phyloP scores from a whole-genome alignment of 1,284 basidiomycete genomes.

The Apiotrichum laibachii region DNA sequence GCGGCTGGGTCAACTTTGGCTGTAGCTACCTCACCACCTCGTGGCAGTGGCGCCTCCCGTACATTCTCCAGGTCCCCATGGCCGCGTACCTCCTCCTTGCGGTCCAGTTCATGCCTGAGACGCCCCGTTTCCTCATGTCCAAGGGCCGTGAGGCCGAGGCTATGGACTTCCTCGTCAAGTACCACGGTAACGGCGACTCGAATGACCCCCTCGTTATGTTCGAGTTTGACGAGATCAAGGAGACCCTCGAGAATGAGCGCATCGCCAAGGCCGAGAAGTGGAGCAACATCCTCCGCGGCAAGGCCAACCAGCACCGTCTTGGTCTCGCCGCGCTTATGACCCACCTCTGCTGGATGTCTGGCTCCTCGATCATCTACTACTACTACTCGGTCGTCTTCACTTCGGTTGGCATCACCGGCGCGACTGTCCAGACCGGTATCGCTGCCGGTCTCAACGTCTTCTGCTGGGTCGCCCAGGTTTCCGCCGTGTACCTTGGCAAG shows the following conservation, averaged over 20 bases:
- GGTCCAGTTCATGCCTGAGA: slow-evolving; percentile 52
- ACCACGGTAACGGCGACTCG: slow-evolving; percentile 69
- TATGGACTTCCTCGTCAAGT: slow-evolving; percentile 69
- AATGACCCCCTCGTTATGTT: slow-evolving; percentile 66
- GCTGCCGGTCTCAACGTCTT: slow-evolving; percentile 49
- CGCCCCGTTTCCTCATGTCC: slow-evolving; percentile 46
- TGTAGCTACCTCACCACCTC: slow-evolving; percentile 22
- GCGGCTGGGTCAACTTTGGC: slow-evolving; percentile 31
- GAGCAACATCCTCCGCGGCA: slow-evolving; percentile 38
- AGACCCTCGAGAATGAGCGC: slow-evolving; percentile 68
- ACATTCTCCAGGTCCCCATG: slow-evolving; percentile 48
- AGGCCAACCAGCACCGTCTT: slow-evolving; percentile 43
- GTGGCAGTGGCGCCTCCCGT: slow-evolving; percentile 49
- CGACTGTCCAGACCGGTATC: slow-evolving; percentile 51
- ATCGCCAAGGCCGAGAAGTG: slow-evolving; percentile 48
- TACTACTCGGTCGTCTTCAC: slow-evolving; percentile 50
- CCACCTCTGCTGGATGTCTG: slow-evolving; percentile 37
- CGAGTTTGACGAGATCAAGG: slow-evolving; percentile 74
- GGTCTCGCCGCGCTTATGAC: slow-evolving; percentile 49
- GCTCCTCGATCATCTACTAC: slow-evolving; percentile 50
- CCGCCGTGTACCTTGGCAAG: slow-evolving; percentile 39
- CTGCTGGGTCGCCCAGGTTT: slow-evolving; percentile 49
- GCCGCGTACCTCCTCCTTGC: slow-evolving; percentile 49
- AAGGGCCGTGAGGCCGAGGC: slow-evolving; percentile 62
- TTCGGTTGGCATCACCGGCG: slow-evolving; percentile 48